Base-by-base conservation (phyloP, 768 basidiomycete species). In the Leucosporidium creatinivorum region DNA sequence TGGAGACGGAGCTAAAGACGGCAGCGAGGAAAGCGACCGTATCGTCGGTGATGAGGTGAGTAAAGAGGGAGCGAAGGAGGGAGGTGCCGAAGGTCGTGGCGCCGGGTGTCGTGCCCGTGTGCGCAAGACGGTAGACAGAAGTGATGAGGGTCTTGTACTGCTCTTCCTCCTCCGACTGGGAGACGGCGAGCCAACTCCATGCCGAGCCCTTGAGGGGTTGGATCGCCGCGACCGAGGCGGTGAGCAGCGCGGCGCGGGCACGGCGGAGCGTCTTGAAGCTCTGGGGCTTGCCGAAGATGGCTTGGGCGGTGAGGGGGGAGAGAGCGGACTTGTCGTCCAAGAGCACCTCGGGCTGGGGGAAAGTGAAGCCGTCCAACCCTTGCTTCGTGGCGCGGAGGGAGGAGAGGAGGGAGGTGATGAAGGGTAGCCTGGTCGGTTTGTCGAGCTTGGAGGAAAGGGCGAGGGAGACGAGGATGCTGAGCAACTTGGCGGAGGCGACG, bases 1-100 rank as follows among this genome's bases (percentile, higher is more conserved):
- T 36, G 12, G 60, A 15, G 3, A 68, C 19, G 17, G 70, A 62
- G 3, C 76, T 80, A 83, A 88, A 90, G 30, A 88, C 75, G 0
- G 89, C 87, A 0, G 87, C 84, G 17, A 99, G 83, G 81, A 99
- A 94, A 0, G 86, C 81, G 18, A 97, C 79, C 0, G 88, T 82
- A 62, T 87, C 87, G 73, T 10, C 80, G 66, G 50, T 91, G 59
- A 85, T 83, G 15, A 90, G 78, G 3, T 88, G 84, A 21, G 85
- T 82, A 33, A 88, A 77, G 3, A 97, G 79, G 1, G 87, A 85
- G 2, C 83, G 81, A 26, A 81, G 81, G 28, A 87, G 78, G 4
- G 85, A 68, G 12, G 70, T 68, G 51, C 68, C 57, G 54, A 66
- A 58, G 5, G 25, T 15, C 2, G 54, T 39, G 23, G 55, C 61